These are phyloP conservation scores for Trichoderma oligosporum DNA, from an alignment of 2,329 filamentous ascomycete species.

Conservation along the genomic window DNA sequence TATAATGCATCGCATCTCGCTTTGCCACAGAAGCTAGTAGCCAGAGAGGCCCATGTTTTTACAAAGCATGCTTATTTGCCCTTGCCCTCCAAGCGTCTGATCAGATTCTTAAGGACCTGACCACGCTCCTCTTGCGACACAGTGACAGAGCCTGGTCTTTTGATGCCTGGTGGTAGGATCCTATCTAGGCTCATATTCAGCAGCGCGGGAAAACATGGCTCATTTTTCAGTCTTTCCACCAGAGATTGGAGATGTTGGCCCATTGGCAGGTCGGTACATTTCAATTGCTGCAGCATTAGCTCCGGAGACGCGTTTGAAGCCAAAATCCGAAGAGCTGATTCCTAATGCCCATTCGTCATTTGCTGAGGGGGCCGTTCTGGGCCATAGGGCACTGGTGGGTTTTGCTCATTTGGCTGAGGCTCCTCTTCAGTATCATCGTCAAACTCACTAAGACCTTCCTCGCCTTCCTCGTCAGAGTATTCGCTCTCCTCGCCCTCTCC, in stretches of 20 bases:
- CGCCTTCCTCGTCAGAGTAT: slow-evolving; percentile 61
- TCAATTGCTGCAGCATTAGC: neutral
- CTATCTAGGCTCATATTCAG: slow-evolving; percentile 6
- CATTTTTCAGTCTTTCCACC: neutral
- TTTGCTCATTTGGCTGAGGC: slow-evolving; percentile 34
- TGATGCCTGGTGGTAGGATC: neutral
- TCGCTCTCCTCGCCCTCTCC: slow-evolving; percentile 62
- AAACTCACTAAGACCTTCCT: slow-evolving; percentile 61
- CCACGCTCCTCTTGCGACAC: neutral
- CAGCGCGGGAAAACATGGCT: slow-evolving; percentile 4
- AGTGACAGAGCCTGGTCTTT: slow-evolving; percentile 4
- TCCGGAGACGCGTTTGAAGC: neutral
- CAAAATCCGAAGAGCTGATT: slow-evolving; percentile 24
- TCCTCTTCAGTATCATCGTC: slow-evolving; percentile 59
- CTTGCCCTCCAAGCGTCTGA: neutral
- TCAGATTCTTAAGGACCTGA: neutral
- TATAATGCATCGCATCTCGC: neutral
- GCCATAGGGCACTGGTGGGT: slow-evolving; percentile 42
- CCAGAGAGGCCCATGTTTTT: neutral
- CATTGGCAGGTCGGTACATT: neutral
- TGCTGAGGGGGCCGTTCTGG: slow-evolving; percentile 47
- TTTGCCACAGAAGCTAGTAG: neutral
- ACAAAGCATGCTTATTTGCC: neutral
- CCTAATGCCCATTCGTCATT: slow-evolving; percentile 45
- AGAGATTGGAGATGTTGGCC: neutral